Evolutionary conservation across 2,329 filamentous ascomycete species (phyloP).

Genomic region (Myriosclerotinia scirpicola): DNA sequence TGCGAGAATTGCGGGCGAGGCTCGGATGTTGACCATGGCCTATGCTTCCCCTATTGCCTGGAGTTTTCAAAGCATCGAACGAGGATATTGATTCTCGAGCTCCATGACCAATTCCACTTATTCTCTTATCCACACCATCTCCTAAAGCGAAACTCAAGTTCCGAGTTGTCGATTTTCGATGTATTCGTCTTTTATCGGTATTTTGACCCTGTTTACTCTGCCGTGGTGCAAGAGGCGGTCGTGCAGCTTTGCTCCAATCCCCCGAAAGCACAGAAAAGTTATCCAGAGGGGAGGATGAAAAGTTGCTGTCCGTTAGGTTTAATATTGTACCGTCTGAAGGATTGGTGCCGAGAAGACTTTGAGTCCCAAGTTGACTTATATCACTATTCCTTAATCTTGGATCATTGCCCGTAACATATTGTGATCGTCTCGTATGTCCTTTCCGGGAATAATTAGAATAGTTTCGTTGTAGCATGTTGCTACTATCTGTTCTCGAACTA

Average conservation of each 20-base stretch:
- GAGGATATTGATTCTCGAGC: slow-evolving; percentile 29
- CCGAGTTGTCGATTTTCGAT: slow-evolving; percentile 27
- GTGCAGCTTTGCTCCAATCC: slow-evolving; percentile 20
- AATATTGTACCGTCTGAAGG: slow-evolving; percentile 26
- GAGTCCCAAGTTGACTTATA: slow-evolving; percentile 18
- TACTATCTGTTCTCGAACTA: slow-evolving; percentile 31
- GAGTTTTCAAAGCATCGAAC: slow-evolving; percentile 20
- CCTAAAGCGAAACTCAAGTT: slow-evolving; percentile 27
- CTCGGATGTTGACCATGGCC: slow-evolving; percentile 33
- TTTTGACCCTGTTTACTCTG: not conserved
- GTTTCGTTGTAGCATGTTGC: slow-evolving; percentile 28
- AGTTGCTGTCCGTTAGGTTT: slow-evolving; percentile 33
- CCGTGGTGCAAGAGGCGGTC: slow-evolving; percentile 16
- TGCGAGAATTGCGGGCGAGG: slow-evolving; percentile 31
- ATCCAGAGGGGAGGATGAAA: slow-evolving; percentile 33
- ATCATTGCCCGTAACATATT: slow-evolving; percentile 24
- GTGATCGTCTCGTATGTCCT: slow-evolving; percentile 33
- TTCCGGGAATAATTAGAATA: slow-evolving; percentile 39
- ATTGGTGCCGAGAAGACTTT: slow-evolving; percentile 13
- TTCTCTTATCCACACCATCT: slow-evolving; percentile 22
- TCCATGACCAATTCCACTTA: slow-evolving; percentile 35
- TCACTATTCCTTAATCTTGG: slow-evolving; percentile 26
- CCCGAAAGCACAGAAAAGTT: slow-evolving; percentile 32
- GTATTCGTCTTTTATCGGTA: slow-evolving; percentile 11
- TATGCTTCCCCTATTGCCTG: slow-evolving; percentile 29